Base-by-base conservation (phyloP, 164 flowering plant species). In the Annona cherimola region DNA sequence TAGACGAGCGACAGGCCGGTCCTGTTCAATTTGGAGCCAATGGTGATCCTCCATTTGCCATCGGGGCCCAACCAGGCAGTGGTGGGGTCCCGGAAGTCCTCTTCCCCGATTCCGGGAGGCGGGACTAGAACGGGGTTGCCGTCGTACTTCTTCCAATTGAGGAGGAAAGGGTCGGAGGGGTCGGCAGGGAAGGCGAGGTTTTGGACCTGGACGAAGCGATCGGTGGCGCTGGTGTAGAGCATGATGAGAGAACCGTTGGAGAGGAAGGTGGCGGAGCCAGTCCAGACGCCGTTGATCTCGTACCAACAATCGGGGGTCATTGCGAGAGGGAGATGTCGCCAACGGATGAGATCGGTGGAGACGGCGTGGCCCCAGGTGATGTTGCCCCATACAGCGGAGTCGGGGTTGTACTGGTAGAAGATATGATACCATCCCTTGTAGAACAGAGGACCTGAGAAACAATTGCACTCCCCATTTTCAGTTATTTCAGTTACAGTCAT, bases 291-390 rank as follows among this genome's bases (percentile, higher is more conserved):
- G 7, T 85, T 84, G 59, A 67, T 66, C 67, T 93, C 98, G 72
- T 84, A 93, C 98, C 96, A 90, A 2, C 84, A 84, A 70, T 90
- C 94, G 3, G 93, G 79, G 39, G 84, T 81, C 90, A 93, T 82
- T 42, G 96, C 93, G 0, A 85, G 42, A 8, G 96, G 96, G 16
- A 93, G 92, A 79, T 89, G 82, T 41, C 82, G 74, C 98, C 98
- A 93, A 69, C 89, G 84, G 76, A 93, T 82, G 44, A 93, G 73
- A 77, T 93, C 94, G 62, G 57, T 78, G 11, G 98, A 93, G 0
- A 93, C 89, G 1, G 98, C 85, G 68, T 93, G 98, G 16, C 92
- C 98, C 98, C 98, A 93, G 5, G 79, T 85, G 12, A 93, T 91
- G 85, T 86, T 84, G 57, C 98, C 98, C 98, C 98, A 93, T 4